A percentile compares a stretch with the other conserved stretches of the same genome.
phyloP scores from a whole-genome alignment of 139 green algal species.

The Astrephomene gubernaculifera region DNA sequence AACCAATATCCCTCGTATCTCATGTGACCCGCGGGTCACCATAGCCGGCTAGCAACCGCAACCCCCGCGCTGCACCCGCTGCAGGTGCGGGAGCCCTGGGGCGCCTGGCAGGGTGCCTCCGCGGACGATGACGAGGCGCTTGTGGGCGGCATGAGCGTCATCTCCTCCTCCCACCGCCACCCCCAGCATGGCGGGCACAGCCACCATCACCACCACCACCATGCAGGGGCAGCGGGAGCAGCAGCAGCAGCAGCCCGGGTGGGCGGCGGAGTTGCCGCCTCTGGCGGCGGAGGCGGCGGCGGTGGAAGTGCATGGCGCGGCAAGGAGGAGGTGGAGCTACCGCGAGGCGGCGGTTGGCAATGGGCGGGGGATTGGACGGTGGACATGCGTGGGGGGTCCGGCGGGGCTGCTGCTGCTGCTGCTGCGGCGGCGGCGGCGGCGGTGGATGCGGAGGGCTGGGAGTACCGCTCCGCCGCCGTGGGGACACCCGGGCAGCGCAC shows the following conservation, averaged over 20 bases:
- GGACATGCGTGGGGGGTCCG: constrained; percentile 12
- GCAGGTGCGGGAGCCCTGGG: constrained; percentile 46
- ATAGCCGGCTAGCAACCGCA: no score
- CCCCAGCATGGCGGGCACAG: no score
- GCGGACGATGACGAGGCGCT: background rate
- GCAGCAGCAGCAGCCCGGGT: background rate
- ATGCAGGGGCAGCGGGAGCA: no score
- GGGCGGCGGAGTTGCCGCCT: background rate
- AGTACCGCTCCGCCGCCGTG: constrained; percentile 29
- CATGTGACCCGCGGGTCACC: no score
- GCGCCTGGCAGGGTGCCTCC: constrained; percentile 26
- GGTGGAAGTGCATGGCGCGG: background rate
- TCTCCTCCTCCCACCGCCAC: no score
- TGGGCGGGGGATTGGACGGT: constrained; percentile 58
- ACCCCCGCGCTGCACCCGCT: no score
- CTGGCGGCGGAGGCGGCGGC: background rate
- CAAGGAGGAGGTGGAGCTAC: constrained; percentile 54
- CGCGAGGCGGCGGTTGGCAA: constrained; percentile 59
- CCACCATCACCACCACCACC: no score
- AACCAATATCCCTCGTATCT: no score
- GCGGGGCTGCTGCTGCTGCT: background rate
- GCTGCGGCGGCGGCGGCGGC: background rate
- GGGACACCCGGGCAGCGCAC: background rate
- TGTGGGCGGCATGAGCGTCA: background rate
- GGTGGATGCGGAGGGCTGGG: constrained; percentile 36